phyloP scores from a whole-genome alignment of 768 basidiomycete genomes.

The Mycena vitilis region DNA sequence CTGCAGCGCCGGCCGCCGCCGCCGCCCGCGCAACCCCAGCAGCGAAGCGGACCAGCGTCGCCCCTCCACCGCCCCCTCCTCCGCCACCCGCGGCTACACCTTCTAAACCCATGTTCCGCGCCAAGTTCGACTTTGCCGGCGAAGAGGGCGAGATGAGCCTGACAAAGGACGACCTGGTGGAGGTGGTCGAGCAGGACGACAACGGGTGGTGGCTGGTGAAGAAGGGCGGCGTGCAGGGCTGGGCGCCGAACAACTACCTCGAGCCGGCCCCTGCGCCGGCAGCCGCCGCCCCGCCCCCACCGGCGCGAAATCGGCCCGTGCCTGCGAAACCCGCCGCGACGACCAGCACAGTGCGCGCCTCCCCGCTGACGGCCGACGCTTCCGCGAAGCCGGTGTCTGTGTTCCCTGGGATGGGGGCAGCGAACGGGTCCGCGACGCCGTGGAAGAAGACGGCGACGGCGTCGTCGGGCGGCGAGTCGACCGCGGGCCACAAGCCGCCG shows the following conservation, averaged over 20 bases:
- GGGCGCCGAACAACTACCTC: conserved; percentile 95
- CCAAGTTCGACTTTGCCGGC: conserved; percentile 92
- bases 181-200: conserved; percentile 91
- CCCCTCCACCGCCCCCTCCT: conserved; percentile 51
- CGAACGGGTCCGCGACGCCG: conserved; percentile 76
- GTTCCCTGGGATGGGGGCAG: conserved; percentile 78
- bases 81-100: conserved; percentile 69
- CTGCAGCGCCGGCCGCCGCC: conserved; percentile 41
- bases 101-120: conserved; percentile 79
- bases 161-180: conserved; percentile 91
- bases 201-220: conserved; percentile 99
- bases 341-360: conserved; percentile 48
- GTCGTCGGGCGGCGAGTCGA: conserved; percentile 51
- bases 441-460: conserved; percentile 72
- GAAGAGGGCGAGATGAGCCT: conserved; percentile 93
- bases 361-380: conserved; percentile 65
- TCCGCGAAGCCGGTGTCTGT: conserved; percentile 85
- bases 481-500: conserved; percentile 59
- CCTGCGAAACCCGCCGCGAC: conserved; percentile 52
- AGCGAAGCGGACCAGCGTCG: conserved; percentile 52
- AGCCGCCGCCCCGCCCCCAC: conserved; percentile 76
- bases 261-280: conserved; percentile 80
- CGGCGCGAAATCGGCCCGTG: conserved; percentile 63
- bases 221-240: conserved; percentile 85
- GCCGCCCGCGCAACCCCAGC: conserved; percentile 51